Base-by-base conservation (phyloP, 441 rosid species). In the Adansonia madagascariensis region DNA sequence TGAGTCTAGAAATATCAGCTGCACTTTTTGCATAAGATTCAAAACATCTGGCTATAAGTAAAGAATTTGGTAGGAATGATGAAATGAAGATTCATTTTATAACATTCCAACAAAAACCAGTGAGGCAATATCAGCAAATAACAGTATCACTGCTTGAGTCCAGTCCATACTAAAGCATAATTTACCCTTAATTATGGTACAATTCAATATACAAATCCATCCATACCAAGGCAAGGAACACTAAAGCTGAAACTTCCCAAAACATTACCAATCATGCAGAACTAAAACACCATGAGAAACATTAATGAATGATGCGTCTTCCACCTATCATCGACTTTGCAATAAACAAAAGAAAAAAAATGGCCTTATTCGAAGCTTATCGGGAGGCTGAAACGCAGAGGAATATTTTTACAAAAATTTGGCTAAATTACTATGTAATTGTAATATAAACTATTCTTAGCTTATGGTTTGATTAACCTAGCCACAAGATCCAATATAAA, bases 91-190 rank as follows among this genome's bases (percentile, higher is more conserved):
- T 6, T 12, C n/a, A 47, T 22, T 6, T 55, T 35, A 44, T 18
- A 18, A 44, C 55, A 9, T 18, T 67, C n/a, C 39, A 46, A 8
- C 55, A 20, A n/a, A 67, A 44, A 67, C 53, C 41, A 47, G 49
- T 6, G 43, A 6, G 35, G 53, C 41, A 68, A 68, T 11, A 68
- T 22, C 73, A 68, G 12, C 39, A 67, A 67, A 67, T 20, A 55
- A 6, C 7, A 55, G 39, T 31, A 31, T 31, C 4, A 31, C 39
- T 27, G 35, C 35, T 27, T 27, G 35, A 27, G 2, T 27, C 35
- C 1, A 27, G 3, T 27, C 35, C 35, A 27, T 27, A 27, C 35
- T 27, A 27, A 27, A 49, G 14, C 53, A 49, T 0, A 49, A 49
- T 50, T 50, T 50, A 6, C 55, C 55, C 6, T 3, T 31, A 31